A percentile compares a stretch with the other conserved stretches of the same genome.
Evolutionary conservation across 345 rosid genomes (phyloP).

Genomic region (Zanthoxylum bungeanum): DNA sequence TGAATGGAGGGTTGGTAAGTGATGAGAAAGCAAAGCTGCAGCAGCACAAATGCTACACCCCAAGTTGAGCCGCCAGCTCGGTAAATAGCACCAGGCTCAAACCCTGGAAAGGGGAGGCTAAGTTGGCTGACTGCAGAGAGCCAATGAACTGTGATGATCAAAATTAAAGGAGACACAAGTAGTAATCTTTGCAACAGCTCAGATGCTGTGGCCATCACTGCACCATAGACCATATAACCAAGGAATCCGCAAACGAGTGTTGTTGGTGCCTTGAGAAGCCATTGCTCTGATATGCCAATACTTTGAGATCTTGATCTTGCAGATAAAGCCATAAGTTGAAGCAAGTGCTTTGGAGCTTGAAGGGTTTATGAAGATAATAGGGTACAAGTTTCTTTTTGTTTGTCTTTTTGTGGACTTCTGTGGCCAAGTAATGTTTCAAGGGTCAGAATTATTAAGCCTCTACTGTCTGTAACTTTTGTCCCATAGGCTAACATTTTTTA

Average conservation of each 20-base stretch:
- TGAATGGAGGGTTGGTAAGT: slow-evolving; percentile 41
- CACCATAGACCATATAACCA: slow-evolving; percentile 44
- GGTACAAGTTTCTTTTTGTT: not conserved
- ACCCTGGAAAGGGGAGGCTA: slow-evolving; percentile 43
- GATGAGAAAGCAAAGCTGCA: slow-evolving; percentile 44
- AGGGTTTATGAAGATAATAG: not conserved
- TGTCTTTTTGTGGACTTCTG: not conserved
- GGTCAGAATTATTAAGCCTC: slow-evolving; percentile 13
- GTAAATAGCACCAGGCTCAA: slow-evolving; percentile 50
- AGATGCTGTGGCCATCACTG: slow-evolving; percentile 52
- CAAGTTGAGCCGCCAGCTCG: slow-evolving; percentile 55
- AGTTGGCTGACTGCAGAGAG: slow-evolving; percentile 39
- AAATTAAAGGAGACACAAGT: slow-evolving; percentile 47
- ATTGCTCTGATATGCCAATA: slow-evolving; percentile 31
- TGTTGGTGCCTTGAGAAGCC: slow-evolving; percentile 36
- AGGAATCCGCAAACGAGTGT: slow-evolving; percentile 29
- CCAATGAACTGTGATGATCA: slow-evolving; percentile 50
- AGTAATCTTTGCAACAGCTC: slow-evolving; percentile 44
- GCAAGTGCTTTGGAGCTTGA: not conserved
- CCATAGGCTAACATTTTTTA: not conserved
- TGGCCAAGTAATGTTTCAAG: not conserved
- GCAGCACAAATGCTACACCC: slow-evolving; percentile 43
- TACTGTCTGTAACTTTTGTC: slow-evolving; percentile 19
- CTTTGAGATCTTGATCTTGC: slow-evolving; percentile 19
- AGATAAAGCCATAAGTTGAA: slow-evolving; percentile 25